phyloP scores from a whole-genome alignment of 2,329 filamentous ascomycete species.

The Cladophialophora exuberans region DNA sequence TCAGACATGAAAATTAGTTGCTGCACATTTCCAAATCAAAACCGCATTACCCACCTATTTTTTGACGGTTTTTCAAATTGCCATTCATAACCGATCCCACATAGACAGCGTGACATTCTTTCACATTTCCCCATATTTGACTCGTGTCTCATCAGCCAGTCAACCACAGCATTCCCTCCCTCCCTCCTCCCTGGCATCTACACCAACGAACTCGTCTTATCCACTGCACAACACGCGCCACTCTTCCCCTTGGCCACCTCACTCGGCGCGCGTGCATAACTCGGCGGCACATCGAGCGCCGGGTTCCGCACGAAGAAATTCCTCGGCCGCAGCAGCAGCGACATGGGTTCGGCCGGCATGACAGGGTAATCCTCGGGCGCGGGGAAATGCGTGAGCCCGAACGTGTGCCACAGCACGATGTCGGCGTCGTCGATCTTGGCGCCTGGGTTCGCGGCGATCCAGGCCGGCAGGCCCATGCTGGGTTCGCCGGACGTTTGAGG shows the following conservation, averaged over 20 bases:
- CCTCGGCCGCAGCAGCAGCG: constrained; percentile 73
- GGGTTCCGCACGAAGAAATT: constrained; percentile 85
- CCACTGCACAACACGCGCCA: constrained; percentile 37
- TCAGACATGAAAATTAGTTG: too few species aligned
- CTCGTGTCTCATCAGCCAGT: too few species aligned
- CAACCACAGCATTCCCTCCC: background rate
- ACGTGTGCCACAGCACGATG: constrained; percentile 91
- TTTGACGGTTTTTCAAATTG: too few species aligned
- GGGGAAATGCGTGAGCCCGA: constrained; percentile 88
- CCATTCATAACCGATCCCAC: too few species aligned
- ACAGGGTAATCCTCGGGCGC: constrained; percentile 88
- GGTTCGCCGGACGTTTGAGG: constrained; percentile 84
- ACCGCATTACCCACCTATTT: too few species aligned
- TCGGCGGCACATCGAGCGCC: constrained; percentile 78
- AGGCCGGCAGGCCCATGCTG: constrained; percentile 71
- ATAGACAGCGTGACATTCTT: too few species aligned
- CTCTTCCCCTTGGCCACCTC: constrained; percentile 58
- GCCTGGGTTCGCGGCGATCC: constrained; percentile 71
- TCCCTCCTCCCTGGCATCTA: constrained; percentile 23
- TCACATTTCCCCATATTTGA: too few species aligned
- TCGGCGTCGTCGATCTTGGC: constrained; percentile 78
- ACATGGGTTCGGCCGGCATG: constrained; percentile 88
- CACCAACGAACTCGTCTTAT: constrained; percentile 45
- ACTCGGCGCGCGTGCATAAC: constrained; percentile 72
- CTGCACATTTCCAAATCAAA: too few species aligned